These are phyloP conservation scores for Botrytis galanthina DNA, from an alignment of 2,329 filamentous ascomycete species.

Conservation along the genomic window DNA sequence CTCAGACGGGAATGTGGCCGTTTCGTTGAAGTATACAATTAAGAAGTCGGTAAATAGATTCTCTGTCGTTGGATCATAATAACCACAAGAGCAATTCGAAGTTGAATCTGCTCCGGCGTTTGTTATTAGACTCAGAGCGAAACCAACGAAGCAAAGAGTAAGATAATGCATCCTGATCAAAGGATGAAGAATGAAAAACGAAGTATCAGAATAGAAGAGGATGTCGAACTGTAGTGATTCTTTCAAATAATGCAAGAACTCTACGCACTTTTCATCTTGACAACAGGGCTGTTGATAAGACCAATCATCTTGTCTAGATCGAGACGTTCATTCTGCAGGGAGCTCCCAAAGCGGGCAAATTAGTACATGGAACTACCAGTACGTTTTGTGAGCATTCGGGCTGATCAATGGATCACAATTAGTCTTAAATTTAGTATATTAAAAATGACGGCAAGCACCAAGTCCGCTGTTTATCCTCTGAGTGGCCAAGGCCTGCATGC, in stretches of 20 bases:
- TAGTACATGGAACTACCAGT: slow-evolving; percentile 2
- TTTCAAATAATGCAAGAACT: slow-evolving; percentile 2
- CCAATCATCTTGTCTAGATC: neutral
- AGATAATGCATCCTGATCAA: neutral
- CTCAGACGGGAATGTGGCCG: slow-evolving; percentile 36
- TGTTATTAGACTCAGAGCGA: neutral
- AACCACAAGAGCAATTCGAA: slow-evolving; percentile 45
- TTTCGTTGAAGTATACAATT: slow-evolving; percentile 52
- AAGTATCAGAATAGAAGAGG: neutral
- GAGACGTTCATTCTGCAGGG: neutral
- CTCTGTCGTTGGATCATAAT: slow-evolving; percentile 42
- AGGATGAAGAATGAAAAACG: neutral
- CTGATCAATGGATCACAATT: slow-evolving; percentile 12
- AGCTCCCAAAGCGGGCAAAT: neutral
- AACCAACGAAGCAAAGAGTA: neutral
- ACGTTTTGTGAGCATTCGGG: neutral
- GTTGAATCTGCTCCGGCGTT: slow-evolving; percentile 26
- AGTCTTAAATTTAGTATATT: neutral
- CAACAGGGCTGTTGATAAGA: neutral
- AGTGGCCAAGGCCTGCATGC: neutral
- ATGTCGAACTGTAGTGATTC: neutral
- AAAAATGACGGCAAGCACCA: neutral
- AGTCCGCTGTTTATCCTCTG: neutral
- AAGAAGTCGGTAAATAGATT: slow-evolving; percentile 47
- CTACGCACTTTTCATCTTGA: neutral